Percentiles rank a stretch among this genome's conserved stretches.
Evolutionary conservation across 495 filamentous ascomycete species (phyloP).

Genomic region (Hypoxylon fragiforme): DNA sequence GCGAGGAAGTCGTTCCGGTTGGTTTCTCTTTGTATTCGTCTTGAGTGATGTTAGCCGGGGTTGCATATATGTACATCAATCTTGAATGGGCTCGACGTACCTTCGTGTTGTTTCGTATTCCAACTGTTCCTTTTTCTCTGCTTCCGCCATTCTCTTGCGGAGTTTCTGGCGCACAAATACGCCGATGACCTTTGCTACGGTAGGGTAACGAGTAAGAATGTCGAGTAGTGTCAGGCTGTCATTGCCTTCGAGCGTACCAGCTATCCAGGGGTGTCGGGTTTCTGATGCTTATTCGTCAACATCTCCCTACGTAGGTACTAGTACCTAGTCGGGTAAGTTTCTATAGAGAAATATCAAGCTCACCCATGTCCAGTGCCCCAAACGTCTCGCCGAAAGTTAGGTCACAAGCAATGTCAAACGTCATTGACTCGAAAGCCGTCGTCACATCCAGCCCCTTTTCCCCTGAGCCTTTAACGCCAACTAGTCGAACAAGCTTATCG

Average conservation of each 20-base stretch:
- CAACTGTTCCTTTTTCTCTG: no score
- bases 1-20: conserved; percentile 31
- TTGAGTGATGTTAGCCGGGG: conserved; percentile 4
- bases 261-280: no score
- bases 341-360: conserved; percentile 4
- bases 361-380: conserved; percentile 44
- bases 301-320: not conserved
- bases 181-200: no score
- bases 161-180: no score
- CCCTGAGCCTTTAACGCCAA: conserved; percentile 5
- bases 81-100: not conserved
- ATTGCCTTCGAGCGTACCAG: no score
- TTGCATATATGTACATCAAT: not conserved
- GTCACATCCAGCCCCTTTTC: conserved; percentile 17
- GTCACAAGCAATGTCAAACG: conserved; percentile 55
- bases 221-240: no score
- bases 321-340: not conserved
- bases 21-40: conserved; percentile 11
- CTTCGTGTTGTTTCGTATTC: conserved; percentile 34
- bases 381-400: conserved; percentile 55
- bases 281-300: not conserved
- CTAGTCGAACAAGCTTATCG: conserved; percentile 12
- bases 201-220: no score
- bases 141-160: no score
- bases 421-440: conserved; percentile 11